These are phyloP conservation scores for Erodium texanum DNA, from an alignment of 441 rosid genomes.

Conservation along the genomic window DNA sequence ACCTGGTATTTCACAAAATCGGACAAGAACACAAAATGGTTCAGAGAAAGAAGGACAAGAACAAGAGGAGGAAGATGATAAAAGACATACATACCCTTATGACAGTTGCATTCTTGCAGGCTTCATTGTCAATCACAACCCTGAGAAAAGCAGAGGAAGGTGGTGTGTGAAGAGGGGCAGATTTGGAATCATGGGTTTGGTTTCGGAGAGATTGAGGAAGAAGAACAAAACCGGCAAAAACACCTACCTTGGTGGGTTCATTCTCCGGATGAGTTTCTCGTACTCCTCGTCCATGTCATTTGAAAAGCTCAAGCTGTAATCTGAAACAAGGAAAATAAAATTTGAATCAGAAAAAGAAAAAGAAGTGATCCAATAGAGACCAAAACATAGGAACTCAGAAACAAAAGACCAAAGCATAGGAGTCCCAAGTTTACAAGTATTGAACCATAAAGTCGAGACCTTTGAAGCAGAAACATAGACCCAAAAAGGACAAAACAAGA, in stretches of 20 bases:
- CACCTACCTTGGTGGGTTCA: slow-evolving; percentile 42
- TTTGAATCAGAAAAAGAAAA: neutral
- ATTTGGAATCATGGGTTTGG: too few relatives aligned
- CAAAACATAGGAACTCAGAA: neutral
- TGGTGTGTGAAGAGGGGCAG: neutral
- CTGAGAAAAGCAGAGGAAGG: slow-evolving; percentile 15
- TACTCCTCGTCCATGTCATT: slow-evolving; percentile 36
- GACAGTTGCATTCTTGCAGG: slow-evolving; percentile 39
- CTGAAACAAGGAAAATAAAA: neutral
- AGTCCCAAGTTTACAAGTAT: too few relatives aligned
- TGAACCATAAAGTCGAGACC: neutral
- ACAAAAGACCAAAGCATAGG: neutral
- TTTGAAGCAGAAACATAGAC: neutral
- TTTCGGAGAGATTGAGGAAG: neutral
- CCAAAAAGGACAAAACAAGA: too few relatives aligned
- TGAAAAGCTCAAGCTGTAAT: neutral
- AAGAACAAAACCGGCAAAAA: neutral
- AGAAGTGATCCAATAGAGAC: neutral
- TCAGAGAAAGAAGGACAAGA: neutral
- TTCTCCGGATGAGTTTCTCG: slow-evolving; percentile 43
- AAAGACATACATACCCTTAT: slow-evolving; percentile 26
- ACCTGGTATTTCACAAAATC: slow-evolving; percentile 30
- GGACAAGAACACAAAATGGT: slow-evolving; percentile 3
- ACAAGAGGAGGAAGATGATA: neutral
- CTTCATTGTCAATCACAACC: slow-evolving; percentile 39